Conservation (phyloP, 2,329 filamentous ascomycete species). For the Colletotrichum brevisporum region DNA sequence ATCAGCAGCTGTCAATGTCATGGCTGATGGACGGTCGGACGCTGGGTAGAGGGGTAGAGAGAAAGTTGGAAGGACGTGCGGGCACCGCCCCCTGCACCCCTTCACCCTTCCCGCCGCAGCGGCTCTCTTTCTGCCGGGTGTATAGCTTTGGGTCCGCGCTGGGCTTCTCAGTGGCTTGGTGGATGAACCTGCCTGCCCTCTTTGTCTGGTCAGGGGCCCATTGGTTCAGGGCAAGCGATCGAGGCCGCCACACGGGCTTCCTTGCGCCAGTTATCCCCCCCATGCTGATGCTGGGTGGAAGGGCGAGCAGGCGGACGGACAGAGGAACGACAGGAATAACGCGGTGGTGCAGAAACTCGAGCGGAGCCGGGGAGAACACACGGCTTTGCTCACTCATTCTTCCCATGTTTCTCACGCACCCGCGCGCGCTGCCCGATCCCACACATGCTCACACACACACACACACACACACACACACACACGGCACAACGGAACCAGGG, state of each 20-base stretch:
- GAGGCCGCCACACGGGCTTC: conserved; percentile 38
- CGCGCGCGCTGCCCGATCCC: neutral
- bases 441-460: neutral
- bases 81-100: conserved; percentile 40
- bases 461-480: conserved; percentile 13
- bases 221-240: conserved; percentile 40
- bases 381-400: conserved; percentile 27
- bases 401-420: conserved; percentile 16
- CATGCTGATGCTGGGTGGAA: conserved; percentile 20
- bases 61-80: no score
- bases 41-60: conserved; percentile 39
- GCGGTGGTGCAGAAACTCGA: conserved; percentile 20
- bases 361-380: conserved; percentile 24
- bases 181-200: no score
- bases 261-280: conserved; percentile 21
- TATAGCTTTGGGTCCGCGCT: conserved; percentile 52
- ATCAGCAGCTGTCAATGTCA: conserved; percentile 44
- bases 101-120: conserved; percentile 31
- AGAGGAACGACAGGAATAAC: conserved; percentile 22
- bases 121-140: conserved; percentile 41
- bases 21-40: conserved; percentile 41
- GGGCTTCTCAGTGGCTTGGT: no score
- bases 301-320: conserved; percentile 33
- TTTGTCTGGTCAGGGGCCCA: no score
- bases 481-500: neutral